Evolutionary conservation across 352 stramenopile genomes (phyloP), one percentile per base, ranked within the genome.

Genomic region (Phytophthora cryptogea): DNA sequence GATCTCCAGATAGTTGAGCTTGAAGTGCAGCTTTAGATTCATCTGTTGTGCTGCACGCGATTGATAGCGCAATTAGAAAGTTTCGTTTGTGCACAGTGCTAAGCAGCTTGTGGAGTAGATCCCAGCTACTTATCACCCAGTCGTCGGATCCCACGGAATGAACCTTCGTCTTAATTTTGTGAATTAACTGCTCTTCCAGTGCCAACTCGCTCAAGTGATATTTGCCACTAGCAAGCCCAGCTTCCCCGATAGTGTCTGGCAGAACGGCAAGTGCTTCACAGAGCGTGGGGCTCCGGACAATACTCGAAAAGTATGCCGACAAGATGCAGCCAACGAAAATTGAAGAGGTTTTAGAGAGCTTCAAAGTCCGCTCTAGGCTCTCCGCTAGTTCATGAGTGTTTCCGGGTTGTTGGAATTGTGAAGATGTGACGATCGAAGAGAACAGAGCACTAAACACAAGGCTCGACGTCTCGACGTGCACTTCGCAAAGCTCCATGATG

Each of bases 51-150:
- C 76, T 88, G 48, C 66, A 83, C 40, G 61, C 64, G 7, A 80
- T 76, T 3, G 80, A 72, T 0, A 92, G 69, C 9, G 81, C 78
- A 20, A 83, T 70, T 8, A 91, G 26, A 27, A 91, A 78, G 30
- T 90, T 86, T 11, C 67, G 77, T 46, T 90, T 89, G 41, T 92
- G 70, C 8, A 83, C 70, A 13, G 76, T 78, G 26, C 78, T 68
- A 36, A 94, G 43, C 28, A 94, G 49, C 42, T 92, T 91, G 59
- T 92, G 78, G 5, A 94, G 66, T 31, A 92, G 68, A 65, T 92
- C 84, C 76, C 83, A 86, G 26, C 66, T 76, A 37, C 78, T 69
- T 13, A 68, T 48, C 16, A 70, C 20, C 4, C 36, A 54, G 39
- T 80, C 66, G 30, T 65, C 27, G 43, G 57, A 52, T 7, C 46